Percentiles rank a stretch among this genome's conserved stretches.
Evolutionary conservation across 2,329 filamentous ascomycete genomes (phyloP).

Genomic region (Pseudogymnoascus sp.): DNA sequence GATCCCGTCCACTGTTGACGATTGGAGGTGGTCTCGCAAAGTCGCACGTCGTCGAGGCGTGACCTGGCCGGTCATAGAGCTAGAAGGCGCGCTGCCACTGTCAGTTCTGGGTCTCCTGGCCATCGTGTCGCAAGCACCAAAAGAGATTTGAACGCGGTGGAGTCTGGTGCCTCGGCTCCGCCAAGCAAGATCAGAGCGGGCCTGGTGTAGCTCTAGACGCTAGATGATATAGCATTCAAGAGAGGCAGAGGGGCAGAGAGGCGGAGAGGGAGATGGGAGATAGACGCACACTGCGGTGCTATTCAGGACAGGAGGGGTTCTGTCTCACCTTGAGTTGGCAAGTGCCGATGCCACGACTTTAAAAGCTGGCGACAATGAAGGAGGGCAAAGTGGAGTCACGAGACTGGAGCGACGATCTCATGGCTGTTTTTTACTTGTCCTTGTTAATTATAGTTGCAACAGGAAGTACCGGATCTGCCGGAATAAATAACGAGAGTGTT

Average conservation of each 20-base stretch:
- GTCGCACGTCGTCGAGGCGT: constrained; percentile 37
- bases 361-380: constrained; percentile 1
- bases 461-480: constrained; percentile 6
- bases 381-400: constrained; percentile 4
- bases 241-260: neutral
- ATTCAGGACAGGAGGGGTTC: constrained; percentile 6
- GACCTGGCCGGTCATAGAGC: constrained; percentile 34
- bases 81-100: constrained; percentile 27
- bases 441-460: constrained; percentile 8
- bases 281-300: neutral
- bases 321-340: constrained; percentile 7
- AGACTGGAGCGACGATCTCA: constrained; percentile 3
- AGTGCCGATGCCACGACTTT: constrained; percentile 8
- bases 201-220: neutral
- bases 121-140: constrained; percentile 19
- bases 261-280: neutral
- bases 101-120: constrained; percentile 29
- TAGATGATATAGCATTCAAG: constrained; percentile 6
- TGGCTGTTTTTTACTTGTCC: constrained; percentile 1
- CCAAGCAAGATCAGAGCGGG: constrained; percentile 8
- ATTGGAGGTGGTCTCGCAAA: constrained; percentile 35
- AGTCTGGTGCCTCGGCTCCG: neutral
- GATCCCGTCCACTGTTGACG: constrained; percentile 34
- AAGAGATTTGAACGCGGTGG: constrained; percentile 1
- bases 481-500: constrained; percentile 5